Conservation (phyloP, 2,329 filamentous ascomycete species). For the Nemania abortiva region DNA sequence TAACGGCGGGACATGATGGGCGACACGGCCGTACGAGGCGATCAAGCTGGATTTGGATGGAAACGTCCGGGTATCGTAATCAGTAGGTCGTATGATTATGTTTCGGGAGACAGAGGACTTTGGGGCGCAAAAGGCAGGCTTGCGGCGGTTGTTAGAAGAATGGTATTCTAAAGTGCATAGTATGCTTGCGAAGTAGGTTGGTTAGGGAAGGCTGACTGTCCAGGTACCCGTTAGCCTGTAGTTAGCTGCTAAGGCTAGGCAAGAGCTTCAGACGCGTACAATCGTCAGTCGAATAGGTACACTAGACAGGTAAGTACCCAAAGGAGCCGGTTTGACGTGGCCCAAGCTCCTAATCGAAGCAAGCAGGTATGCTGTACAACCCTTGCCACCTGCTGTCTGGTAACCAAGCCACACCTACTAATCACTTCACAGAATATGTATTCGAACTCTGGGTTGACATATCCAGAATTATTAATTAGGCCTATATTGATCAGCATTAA, state of each 20-base stretch:
- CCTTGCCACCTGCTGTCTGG: neutral
- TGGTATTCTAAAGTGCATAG: slow-evolving; percentile 11
- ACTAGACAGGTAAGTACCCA: neutral
- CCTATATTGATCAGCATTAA: neutral
- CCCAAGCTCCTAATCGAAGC: slow-evolving; percentile 31
- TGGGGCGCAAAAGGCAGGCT: neutral
- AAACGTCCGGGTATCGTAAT: slow-evolving; percentile 6
- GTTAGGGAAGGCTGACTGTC: slow-evolving; percentile 42
- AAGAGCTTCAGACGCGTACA: slow-evolving; percentile 53
- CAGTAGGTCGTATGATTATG: neutral
- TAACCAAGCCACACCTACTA: neutral
- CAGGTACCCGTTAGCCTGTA: slow-evolving; percentile 32
- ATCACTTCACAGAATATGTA: no score
- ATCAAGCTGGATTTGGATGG: slow-evolving; percentile 19
- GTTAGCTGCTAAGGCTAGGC: slow-evolving; percentile 45
- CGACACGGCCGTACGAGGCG: slow-evolving; percentile 27
- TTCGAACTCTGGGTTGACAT: no score
- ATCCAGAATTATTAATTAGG: no score
- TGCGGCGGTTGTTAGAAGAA: slow-evolving; percentile 9
- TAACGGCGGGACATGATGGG: slow-evolving; percentile 92
- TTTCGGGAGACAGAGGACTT: neutral
- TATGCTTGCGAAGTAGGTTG: slow-evolving; percentile 31
- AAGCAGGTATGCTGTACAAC: neutral
- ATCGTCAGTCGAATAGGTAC: neutral
- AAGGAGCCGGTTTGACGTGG: slow-evolving; percentile 19